A percentile compares a stretch with the other conserved stretches of the same genome.
Evolutionary conservation across 495 filamentous ascomycete genomes (phyloP).

Genomic region (Neurospora sp.): DNA sequence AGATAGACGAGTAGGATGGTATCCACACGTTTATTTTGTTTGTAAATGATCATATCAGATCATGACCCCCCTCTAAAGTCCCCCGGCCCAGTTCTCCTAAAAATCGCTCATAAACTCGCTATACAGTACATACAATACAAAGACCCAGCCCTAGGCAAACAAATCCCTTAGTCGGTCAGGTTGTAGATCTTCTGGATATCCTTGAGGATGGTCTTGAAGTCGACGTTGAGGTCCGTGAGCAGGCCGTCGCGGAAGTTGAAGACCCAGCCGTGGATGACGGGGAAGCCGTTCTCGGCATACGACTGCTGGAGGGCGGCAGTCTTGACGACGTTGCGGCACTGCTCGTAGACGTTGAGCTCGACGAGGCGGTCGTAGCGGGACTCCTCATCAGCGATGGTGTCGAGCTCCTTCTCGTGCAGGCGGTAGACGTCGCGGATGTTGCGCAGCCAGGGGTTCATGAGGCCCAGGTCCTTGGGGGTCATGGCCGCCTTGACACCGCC

Average conservation of each 20-base stretch:
- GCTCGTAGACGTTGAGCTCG: constrained; percentile 50
- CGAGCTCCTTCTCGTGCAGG: constrained; percentile 46
- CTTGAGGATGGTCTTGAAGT: constrained; percentile 32
- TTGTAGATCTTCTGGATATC: constrained; percentile 49
- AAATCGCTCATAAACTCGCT: not conserved
- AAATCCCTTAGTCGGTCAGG: constrained; percentile 20
- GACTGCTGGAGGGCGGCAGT: constrained; percentile 45
- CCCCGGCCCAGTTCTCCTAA: not conserved
- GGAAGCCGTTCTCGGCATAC: constrained; percentile 40
- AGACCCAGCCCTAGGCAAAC: not conserved
- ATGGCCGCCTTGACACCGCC: constrained; percentile 55
- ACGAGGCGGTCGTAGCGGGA: constrained; percentile 45
- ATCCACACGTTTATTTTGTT: not conserved
- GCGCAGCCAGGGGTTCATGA: constrained; percentile 52
- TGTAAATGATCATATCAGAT: not conserved
- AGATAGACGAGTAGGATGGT: not conserved
- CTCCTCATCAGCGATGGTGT: constrained; percentile 34
- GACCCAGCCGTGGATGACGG: constrained; percentile 48
- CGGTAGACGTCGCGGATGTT: constrained; percentile 52
- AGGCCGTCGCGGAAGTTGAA: constrained; percentile 43
- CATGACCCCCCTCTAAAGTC: not conserved
- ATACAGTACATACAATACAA: not conserved
- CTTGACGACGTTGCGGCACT: constrained; percentile 50
- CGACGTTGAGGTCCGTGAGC: constrained; percentile 43
- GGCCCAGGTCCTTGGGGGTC: constrained; percentile 44